Conservation (phyloP, 495 filamentous ascomycete species). For the Chaetomium tenue region DNA sequence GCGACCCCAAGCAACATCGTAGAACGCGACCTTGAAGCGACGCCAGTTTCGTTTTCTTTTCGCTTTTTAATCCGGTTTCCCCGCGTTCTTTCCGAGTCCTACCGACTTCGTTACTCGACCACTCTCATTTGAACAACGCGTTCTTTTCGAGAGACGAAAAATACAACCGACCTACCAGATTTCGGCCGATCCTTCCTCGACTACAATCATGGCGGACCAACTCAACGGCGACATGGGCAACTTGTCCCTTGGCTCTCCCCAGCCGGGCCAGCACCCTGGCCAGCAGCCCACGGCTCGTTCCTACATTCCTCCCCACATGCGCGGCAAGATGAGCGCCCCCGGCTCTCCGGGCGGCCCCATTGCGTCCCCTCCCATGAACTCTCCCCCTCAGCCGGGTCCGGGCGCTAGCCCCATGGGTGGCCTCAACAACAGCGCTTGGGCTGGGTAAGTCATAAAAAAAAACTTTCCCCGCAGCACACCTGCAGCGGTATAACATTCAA, state of each 20-base stretch:
- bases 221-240: conserved; percentile 89
- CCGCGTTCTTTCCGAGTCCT: conserved; percentile 33
- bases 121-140: conserved; percentile 40
- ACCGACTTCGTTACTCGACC: conserved; percentile 28
- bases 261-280: conserved; percentile 58
- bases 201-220: conserved; percentile 80
- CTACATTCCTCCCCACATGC: conserved; percentile 96
- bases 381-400: conserved; percentile 22
- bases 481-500: too few species aligned
- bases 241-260: conserved; percentile 64
- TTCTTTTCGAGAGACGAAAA: conserved; percentile 45
- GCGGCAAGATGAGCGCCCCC: conserved; percentile 54
- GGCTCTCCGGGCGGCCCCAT: conserved; percentile 33
- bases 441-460: conserved; percentile 49
- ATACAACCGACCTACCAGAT: conserved; percentile 9
- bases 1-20: conserved; percentile 15
- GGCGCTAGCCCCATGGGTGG: conserved; percentile 41
- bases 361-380: background rate
- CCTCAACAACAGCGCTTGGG: conserved; percentile 63
- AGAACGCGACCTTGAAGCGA: conserved; percentile 12
- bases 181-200: conserved; percentile 16
- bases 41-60: conserved; percentile 29
- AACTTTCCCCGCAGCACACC: conserved; percentile 1
- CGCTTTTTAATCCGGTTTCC: conserved; percentile 29
- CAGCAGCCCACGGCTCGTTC: conserved; percentile 59